Base-by-base conservation (phyloP, 495 filamentous ascomycete genomes). In the Tuber borchii region DNA sequence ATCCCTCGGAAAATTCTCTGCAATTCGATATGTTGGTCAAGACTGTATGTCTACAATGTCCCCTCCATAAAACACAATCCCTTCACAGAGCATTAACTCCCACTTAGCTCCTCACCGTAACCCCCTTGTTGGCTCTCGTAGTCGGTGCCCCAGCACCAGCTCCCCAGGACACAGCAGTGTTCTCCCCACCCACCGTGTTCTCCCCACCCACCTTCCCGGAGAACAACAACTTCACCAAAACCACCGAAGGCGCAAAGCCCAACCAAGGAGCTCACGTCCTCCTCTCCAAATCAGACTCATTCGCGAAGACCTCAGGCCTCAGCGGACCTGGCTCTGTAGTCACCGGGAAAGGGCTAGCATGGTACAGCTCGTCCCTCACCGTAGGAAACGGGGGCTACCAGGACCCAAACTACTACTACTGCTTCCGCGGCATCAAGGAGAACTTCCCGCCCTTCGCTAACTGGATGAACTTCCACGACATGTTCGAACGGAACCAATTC, bases 381-480 rank as follows among this genome's bases (percentile, higher is more conserved):
- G 19, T 20, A 12, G 79, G 79, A 12, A 77, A 77, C 48, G 26
- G 16, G 0, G 79, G 79, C 19, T 80, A 73, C 46, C 45, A 69
- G 40, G 78, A 80, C 71, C 71, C 45, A 14, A 72, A 45, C 70
- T 80, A 80, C 74, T 80, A 80, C 51, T 72, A 45, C 20, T 80
- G 79, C 74, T 81, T 81, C 69, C 42, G 40, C n/a, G 79, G 79
- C 2, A 34, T 80, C 34, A 80, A 80, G 46, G 72, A 73, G 46
- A 81, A 81, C 56, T 81, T 81, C 69, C 79, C 79, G 2, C 72
- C 79, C 6, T 70, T 78, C n/a, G 68, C 16, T 26, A 81, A 81
- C 43, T 81, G 79, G 79, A 81, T 81, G 78, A 78, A 81, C 73
- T 81, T 78, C 71, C n/a, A 77, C 40, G 44, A 48, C 48, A 81